Conservation (phyloP, 257 asterid species). For the Solanum virginianum region DNA sequence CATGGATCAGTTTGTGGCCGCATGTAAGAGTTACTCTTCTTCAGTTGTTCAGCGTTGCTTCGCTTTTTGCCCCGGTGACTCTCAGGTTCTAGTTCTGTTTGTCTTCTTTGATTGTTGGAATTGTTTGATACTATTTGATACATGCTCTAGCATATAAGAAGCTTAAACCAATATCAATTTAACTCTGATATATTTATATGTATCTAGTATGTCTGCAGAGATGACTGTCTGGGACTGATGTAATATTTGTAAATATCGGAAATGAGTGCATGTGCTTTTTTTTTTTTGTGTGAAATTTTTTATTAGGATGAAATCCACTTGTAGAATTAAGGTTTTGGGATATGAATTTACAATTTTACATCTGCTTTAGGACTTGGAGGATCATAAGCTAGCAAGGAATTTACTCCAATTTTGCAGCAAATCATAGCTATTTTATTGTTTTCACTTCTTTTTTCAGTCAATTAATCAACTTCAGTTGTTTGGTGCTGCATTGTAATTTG, state of each 20-base stretch:
- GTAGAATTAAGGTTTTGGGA: not conserved
- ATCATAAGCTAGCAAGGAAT: not conserved
- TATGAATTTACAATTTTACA: not conserved
- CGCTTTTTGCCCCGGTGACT: constrained; percentile 88
- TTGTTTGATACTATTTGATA: not conserved
- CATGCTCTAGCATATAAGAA: not conserved
- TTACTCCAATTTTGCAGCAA: not conserved
- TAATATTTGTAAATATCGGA: not conserved
- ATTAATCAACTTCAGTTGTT: not conserved
- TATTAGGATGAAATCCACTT: not conserved
- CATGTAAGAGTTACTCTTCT: constrained; percentile 65
- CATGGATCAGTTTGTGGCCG: constrained; percentile 40
- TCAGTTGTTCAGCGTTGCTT: constrained; percentile 86
- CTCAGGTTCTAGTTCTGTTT: constrained; percentile 25
- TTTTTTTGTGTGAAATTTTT: not conserved
- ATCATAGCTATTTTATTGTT: not conserved
- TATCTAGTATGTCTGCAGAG: not conserved
- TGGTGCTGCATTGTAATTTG: not conserved
- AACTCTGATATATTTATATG: not conserved
- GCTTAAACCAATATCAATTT: not conserved
- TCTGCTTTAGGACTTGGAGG: not conserved
- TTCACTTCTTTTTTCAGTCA: not conserved
- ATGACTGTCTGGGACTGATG: not conserved
- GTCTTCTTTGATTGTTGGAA: not conserved
- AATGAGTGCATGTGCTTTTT: not conserved